phyloP scores from a whole-genome alignment of 345 rosid genomes.

The Pistacia integerrima region DNA sequence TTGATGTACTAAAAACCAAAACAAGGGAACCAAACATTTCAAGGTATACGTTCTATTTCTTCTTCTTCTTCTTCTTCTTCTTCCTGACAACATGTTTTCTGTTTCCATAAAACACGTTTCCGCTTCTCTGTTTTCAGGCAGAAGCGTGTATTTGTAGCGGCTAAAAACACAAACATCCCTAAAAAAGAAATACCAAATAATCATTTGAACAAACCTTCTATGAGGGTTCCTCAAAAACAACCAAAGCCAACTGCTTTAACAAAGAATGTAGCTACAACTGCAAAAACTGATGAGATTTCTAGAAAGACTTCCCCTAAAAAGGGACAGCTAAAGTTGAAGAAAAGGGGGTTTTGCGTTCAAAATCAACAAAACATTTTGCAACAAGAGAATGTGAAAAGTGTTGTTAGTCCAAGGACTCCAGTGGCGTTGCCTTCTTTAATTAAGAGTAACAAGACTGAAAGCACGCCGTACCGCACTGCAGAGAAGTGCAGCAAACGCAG shows the following conservation, averaged over 20 bases:
- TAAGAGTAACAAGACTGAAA: slow-evolving; percentile 10
- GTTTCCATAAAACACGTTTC: neutral
- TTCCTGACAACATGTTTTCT: neutral
- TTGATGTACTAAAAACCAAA: neutral
- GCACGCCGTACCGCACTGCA: slow-evolving; percentile 30
- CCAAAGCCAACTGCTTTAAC: neutral
- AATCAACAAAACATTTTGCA: neutral
- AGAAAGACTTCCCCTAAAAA: neutral
- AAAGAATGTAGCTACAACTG: neutral
- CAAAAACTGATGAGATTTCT: no score
- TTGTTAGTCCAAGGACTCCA: slow-evolving; percentile 17
- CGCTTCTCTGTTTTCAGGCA: slow-evolving; percentile 20
- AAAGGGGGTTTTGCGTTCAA: slow-evolving; percentile 23
- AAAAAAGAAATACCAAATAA: neutral
- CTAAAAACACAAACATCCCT: slow-evolving; percentile 10
- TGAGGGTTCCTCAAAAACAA: neutral
- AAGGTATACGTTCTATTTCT: neutral
- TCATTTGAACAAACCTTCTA: neutral
- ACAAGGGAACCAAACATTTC: slow-evolving; percentile 13
- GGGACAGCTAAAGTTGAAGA: slow-evolving; percentile 1
- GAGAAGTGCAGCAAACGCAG: slow-evolving; percentile 26
- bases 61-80: no score
- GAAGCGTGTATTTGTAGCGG: slow-evolving; percentile 25
- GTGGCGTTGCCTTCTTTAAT: slow-evolving; percentile 7
- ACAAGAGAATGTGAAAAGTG: neutral